Evolutionary conservation across 2,329 filamentous ascomycete species (phyloP).

Genomic region (Colletotrichum destructivum): DNA sequence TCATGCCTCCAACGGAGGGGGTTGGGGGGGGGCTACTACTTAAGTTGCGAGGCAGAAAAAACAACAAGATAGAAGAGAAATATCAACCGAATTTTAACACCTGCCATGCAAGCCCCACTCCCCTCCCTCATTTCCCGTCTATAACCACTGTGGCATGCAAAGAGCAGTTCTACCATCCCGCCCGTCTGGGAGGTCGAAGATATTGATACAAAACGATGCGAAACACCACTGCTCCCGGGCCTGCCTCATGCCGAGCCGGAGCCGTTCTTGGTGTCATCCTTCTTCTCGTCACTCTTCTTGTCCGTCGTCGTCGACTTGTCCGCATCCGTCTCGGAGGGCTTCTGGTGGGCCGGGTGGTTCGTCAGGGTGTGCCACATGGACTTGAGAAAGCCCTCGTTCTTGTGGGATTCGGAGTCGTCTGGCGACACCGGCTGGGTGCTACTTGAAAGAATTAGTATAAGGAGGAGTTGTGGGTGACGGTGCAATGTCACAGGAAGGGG

Average conservation of each 20-base stretch:
- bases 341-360: conserved; percentile 75
- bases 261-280: conserved; percentile 51
- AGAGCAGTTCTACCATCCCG: conserved; percentile 20
- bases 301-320: conserved; percentile 39
- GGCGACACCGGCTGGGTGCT: conserved; percentile 42
- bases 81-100: conserved; percentile 55
- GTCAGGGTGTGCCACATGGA: conserved; percentile 93
- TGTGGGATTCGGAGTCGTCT: conserved; percentile 68
- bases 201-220: conserved; percentile 44
- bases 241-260: conserved; percentile 50
- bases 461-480: neutral
- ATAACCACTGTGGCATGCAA: conserved; percentile 29
- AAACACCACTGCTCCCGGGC: neutral
- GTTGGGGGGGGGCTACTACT: neutral
- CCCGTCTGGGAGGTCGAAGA: conserved; percentile 19
- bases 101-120: conserved; percentile 52
- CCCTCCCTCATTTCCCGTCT: conserved; percentile 34
- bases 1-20: conserved; percentile 2
- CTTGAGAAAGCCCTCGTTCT: conserved; percentile 92
- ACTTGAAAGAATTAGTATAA: conserved; percentile 20
- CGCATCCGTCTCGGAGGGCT: conserved; percentile 50
- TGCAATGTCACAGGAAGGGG: neutral
- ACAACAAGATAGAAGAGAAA: conserved; percentile 44
- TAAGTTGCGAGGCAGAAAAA: neutral
- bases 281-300: conserved; percentile 47